Evolutionary conservation across 164 flowering plant species (phyloP), one percentile per base, ranked within the genome.

Genomic region (Paratinospora sagittata): DNA sequence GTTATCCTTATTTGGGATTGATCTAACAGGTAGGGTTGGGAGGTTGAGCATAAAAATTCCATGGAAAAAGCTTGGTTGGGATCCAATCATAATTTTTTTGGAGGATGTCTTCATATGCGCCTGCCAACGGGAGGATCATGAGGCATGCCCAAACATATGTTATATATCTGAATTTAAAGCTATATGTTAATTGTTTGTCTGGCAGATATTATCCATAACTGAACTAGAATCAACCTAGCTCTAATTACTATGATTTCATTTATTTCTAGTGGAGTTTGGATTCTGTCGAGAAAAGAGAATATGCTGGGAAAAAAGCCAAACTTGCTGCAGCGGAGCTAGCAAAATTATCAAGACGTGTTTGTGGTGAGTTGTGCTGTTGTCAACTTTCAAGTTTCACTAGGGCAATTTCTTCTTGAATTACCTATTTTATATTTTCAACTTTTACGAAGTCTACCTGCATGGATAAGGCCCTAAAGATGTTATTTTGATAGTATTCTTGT

Each of bases 261-360:
- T 61, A 27, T 68, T 49, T 60, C 21, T 67, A 94, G 98, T 94
- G 97, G 97, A 79, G 80, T 72, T 63, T 27, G 74, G 90, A 89
- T 71, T 85, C 83, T 23, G 87, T 90, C 75, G 90, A 85, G 72
- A 85, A 72, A 80, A 85, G 98, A 85, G 97, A 92, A 69, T 78
- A 82, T 78, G 89, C 97, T 68, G 88, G 85, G 27, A 94, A 94
- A 76, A 90, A 87, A 82, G 97, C 98, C 27, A 91, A 87, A 73
- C 97, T 94, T 82, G 95, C 95, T 72, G 87, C 97, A 33, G 98
- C 98, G 45, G 98, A 94, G 84, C 83, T 94, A 30, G 91, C 89
- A 75, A 94, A 92, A 75, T 75, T 94, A 65, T 89, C 98, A 6
- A 87, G 86, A 66, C 92, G 97, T 62, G 92, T 94, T 21, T 84